These are phyloP conservation scores for Coemansia sp. DNA, from an alignment of 192 early-diverging fungal genomes.

Conservation along the genomic window DNA sequence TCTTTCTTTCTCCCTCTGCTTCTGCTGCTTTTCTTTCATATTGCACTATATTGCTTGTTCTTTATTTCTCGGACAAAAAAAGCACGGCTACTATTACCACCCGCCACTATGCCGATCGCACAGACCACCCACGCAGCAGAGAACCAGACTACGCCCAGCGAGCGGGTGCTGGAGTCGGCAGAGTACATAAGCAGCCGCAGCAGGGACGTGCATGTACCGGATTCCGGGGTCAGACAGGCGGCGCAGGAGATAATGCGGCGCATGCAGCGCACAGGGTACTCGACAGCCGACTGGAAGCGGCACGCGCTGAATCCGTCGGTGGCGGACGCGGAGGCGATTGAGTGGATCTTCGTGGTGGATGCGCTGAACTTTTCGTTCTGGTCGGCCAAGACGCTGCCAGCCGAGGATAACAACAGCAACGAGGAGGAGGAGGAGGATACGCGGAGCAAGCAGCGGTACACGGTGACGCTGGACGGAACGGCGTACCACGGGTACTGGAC, in stretches of 20 bases:
- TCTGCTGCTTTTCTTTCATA: no score
- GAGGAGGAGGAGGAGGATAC: no score
- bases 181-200: slow-evolving; percentile 54
- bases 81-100: not conserved
- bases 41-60: not conserved
- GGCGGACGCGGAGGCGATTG: slow-evolving; percentile 58
- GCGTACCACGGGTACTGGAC: slow-evolving; percentile 82
- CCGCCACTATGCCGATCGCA: slow-evolving; percentile 25
- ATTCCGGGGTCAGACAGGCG: slow-evolving; percentile 54
- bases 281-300: slow-evolving; percentile 62
- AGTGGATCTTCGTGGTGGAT: slow-evolving; percentile 86
- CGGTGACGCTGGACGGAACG: slow-evolving; percentile 59
- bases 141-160: not conserved
- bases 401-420: not conserved
- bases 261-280: slow-evolving; percentile 64
- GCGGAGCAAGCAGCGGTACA: slow-evolving; percentile 57
- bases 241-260: slow-evolving; percentile 61
- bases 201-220: slow-evolving; percentile 62
- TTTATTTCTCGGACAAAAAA: slow-evolving; percentile 1
- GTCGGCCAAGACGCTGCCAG: slow-evolving; percentile 50
- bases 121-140: not conserved
- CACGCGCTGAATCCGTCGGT: slow-evolving; percentile 66
- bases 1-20: no score
- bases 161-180: slow-evolving; percentile 43
- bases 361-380: slow-evolving; percentile 88